Evolutionary conservation across 2,329 filamentous ascomycete genomes (phyloP), one percentile per base, ranked within the genome.

Genomic region (Talaromyces sp.): DNA sequence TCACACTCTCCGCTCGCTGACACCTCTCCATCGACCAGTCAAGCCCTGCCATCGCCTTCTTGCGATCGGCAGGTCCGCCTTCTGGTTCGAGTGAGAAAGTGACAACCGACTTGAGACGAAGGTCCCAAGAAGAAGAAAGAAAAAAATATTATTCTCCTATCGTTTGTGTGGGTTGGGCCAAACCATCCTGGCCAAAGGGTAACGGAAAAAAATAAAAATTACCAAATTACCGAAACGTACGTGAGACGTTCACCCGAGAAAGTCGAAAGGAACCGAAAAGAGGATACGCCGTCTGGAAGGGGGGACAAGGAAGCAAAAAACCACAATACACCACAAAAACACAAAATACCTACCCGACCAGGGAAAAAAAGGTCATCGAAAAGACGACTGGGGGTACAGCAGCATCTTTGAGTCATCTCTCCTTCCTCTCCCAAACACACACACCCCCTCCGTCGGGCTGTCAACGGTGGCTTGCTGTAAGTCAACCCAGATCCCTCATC

Each of bases 1-100:
- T 60, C 49, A 56, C 60, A 59, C 57, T 58, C 54, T 66, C 62
- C 54, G 55, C 60, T 61, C 65, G 66, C 58, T 70, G 68, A 70
- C 67, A 66, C 57, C 24, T 60, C 43, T 35, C 43, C 17, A 35
- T 61, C 61, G 58, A 65, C 57, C 60, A 39, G 36, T 30, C 27
- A 40, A 49, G 19, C 50, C 49, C 60, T 61, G 58, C 63, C 64
- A 64, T 66, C 64, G 60, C 57, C 55, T 49, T 50, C 54, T 49
- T 56, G 60, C 61, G 62, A 68, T 69, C 67, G 68, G 66, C 67
- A 62, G 54, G 58, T 55, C 55, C 52, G 61, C 49, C 54, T 54
- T 58, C 56, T 55, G 37, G 52, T 52, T 49, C 49, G 51, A 48
- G 49, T 39, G 36, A 17, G 10, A 16, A 17, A 16, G 16, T 3